Conservation (phyloP, 495 filamentous ascomycete genomes). For the Penicillium argentinense region DNA sequence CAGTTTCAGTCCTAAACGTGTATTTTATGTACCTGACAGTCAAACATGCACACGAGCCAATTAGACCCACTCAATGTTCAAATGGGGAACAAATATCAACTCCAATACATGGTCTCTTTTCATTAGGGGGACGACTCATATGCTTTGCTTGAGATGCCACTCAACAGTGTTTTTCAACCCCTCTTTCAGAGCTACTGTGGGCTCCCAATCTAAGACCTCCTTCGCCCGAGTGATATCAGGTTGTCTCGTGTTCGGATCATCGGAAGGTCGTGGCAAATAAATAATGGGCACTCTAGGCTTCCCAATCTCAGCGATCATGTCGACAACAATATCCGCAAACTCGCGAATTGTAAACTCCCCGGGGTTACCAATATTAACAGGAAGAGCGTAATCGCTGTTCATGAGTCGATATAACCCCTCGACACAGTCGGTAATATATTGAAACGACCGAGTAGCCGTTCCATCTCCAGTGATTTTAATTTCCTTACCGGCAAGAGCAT, state of each 20-base stretch:
- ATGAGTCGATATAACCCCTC: slow-evolving; percentile 17
- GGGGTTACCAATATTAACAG: slow-evolving; percentile 25
- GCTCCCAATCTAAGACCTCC: slow-evolving; percentile 9
- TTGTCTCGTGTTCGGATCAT: slow-evolving; percentile 11
- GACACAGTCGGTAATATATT: slow-evolving; percentile 21
- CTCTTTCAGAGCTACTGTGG: slow-evolving; percentile 11
- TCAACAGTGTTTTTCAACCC: slow-evolving; percentile 18
- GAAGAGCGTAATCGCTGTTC: slow-evolving; percentile 12
- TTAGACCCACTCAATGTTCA: no score
- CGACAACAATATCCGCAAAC: slow-evolving; percentile 13
- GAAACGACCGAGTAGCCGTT: slow-evolving; percentile 18
- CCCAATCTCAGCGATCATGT: slow-evolving; percentile 7
- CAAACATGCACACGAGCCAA: no score
- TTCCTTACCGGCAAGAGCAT: slow-evolving; percentile 7
- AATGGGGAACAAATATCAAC: no score
- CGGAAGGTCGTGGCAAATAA: slow-evolving; percentile 5
- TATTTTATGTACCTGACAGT: no score
- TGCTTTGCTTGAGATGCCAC: slow-evolving; percentile 19
- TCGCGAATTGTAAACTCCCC: slow-evolving; percentile 15
- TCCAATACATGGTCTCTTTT: no score
- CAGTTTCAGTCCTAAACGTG: no score
- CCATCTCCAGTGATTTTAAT: slow-evolving; percentile 19
- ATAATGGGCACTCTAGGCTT: slow-evolving; percentile 2
- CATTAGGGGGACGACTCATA: not conserved
- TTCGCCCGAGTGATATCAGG: slow-evolving; percentile 17